Evolutionary conservation across 2,329 filamentous ascomycete genomes (phyloP).

Genomic region (Ophiostoma populinum): DNA sequence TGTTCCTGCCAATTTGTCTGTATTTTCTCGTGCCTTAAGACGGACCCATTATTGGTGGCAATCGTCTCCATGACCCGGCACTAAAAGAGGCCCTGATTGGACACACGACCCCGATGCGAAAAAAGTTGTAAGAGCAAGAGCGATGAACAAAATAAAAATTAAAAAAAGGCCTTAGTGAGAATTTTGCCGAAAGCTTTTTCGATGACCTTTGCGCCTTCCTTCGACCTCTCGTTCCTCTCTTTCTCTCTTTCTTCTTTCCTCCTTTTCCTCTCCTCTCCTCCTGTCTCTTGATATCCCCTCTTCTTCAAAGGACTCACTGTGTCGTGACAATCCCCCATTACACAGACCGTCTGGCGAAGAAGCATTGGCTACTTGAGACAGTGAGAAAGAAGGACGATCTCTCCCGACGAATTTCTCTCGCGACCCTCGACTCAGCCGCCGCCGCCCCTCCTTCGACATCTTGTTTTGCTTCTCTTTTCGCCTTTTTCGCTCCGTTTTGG

Average conservation of each 20-base stretch:
- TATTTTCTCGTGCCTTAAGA: not conserved
- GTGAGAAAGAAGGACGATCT: conserved; percentile 2
- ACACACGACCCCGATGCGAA: not conserved
- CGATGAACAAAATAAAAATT: not conserved
- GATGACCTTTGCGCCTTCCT: not conserved
- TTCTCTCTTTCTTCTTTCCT: not conserved
- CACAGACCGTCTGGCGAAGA: conserved; percentile 9
- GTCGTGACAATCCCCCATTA: conserved; percentile 2
- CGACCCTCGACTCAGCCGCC: not conserved
- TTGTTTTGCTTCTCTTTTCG: not conserved
- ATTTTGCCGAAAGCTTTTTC: conserved; percentile 5
- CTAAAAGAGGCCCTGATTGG: conserved; percentile 3
- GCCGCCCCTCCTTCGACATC: not conserved
- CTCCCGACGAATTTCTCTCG: conserved; percentile 1
- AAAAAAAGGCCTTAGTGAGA: not conserved
- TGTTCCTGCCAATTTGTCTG: not conserved
- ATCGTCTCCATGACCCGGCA: conserved; percentile 2
- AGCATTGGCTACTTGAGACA: conserved; percentile 7
- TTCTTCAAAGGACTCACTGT: conserved; percentile 9
- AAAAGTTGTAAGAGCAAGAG: conserved; percentile 5
- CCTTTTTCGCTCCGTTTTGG: not conserved
- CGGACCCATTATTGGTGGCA: not conserved
- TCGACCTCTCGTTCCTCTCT: not conserved
- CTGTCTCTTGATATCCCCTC: conserved; percentile 1
- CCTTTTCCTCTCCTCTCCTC: not conserved